Conservation (phyloP, 345 rosid genomes). For the Eucalyptus pumila region DNA sequence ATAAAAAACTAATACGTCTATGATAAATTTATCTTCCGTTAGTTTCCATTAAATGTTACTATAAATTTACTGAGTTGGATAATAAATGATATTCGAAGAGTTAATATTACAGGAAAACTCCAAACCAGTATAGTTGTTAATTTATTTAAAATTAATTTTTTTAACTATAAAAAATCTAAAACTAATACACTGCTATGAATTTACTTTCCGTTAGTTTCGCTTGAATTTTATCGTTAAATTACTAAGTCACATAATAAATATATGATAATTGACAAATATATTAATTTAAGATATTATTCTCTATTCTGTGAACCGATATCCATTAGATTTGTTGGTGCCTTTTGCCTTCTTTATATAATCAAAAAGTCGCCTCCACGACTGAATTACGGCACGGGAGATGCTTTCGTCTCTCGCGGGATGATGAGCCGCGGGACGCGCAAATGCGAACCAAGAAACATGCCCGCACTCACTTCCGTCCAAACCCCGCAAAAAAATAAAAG, state of each 20-base stretch:
- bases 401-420: not conserved
- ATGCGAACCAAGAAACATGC: not conserved
- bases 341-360: too few relatives aligned
- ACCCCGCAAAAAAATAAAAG: not conserved
- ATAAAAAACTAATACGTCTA: rapidly evolving
- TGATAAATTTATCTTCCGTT: rapidly evolving
- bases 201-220: rapidly evolving
- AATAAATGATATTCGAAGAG: rapidly evolving
- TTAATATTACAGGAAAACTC: rapidly evolving
- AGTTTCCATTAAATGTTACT: too few relatives aligned
- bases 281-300: too few relatives aligned
- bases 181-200: rapidly evolving
- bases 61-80: rapidly evolving
- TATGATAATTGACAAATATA: rapidly evolving
- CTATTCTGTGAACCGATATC: too few relatives aligned
- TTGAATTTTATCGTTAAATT: too few relatives aligned
- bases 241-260: too few relatives aligned
- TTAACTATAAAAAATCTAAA: rapidly evolving
- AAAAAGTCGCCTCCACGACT: not conserved
- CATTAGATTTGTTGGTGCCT: too few relatives aligned
- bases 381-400: not conserved
- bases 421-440: not conserved
- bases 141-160: too few relatives aligned
- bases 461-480: not conserved
- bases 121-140: rapidly evolving